Conservation (phyloP, 1,284 basidiomycete genomes). For the Irpex sp. region DNA sequence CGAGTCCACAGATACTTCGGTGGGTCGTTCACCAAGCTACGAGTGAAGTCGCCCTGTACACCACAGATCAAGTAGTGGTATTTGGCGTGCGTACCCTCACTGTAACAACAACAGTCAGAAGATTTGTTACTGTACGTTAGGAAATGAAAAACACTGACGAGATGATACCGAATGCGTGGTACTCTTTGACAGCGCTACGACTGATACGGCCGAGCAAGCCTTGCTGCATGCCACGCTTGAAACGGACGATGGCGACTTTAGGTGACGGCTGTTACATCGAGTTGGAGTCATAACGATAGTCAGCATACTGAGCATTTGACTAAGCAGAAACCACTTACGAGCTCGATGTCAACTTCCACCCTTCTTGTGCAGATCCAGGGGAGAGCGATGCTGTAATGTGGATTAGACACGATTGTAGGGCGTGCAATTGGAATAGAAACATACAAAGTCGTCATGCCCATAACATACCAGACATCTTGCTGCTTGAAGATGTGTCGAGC, state of each 20-base stretch:
- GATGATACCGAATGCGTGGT: slow-evolving; percentile 60
- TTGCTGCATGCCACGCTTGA: slow-evolving; percentile 63
- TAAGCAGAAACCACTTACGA: slow-evolving; percentile 43
- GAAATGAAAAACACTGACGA: slow-evolving; percentile 34
- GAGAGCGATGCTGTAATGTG: slow-evolving; percentile 48
- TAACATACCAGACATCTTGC: slow-evolving; percentile 73
- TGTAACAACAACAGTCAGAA: slow-evolving; percentile 25
- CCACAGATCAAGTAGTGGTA: slow-evolving; percentile 77
- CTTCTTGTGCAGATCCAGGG: slow-evolving; percentile 76
- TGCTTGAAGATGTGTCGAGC: slow-evolving; percentile 55
- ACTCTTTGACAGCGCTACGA: slow-evolving; percentile 54
- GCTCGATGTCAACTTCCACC: slow-evolving; percentile 70
- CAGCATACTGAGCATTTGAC: background rate
- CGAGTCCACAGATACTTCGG: slow-evolving; percentile 70
- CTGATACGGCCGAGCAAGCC: slow-evolving; percentile 56
- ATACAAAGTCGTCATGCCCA: slow-evolving; percentile 72
- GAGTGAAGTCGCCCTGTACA: slow-evolving; percentile 77
- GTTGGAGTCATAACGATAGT: background rate
- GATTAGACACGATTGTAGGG: background rate
- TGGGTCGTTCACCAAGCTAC: slow-evolving; percentile 63
- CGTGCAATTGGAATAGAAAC: slow-evolving; percentile 21
- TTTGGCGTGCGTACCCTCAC: slow-evolving; percentile 64
- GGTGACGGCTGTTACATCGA: slow-evolving; percentile 45
- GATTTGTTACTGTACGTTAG: slow-evolving; percentile 3
- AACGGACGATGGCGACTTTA: slow-evolving; percentile 57